These are phyloP conservation scores for Silene vulgaris DNA, from an alignment of 179 eudicot species.

Conservation along the genomic window DNA sequence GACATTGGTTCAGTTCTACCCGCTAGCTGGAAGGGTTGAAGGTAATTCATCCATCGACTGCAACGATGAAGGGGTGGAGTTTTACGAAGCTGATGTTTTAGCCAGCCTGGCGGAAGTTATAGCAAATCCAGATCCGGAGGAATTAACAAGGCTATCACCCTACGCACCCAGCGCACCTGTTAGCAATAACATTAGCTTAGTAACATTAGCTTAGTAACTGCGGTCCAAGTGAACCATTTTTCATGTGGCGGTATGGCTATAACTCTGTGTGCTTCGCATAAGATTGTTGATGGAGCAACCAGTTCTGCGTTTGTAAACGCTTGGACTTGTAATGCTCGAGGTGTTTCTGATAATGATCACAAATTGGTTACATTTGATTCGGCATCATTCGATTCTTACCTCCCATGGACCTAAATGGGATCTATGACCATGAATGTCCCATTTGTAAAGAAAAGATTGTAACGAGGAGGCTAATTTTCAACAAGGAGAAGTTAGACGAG, in stretches of 20 bases:
- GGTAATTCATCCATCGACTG: constrained; percentile 26
- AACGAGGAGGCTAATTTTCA: constrained; percentile 17
- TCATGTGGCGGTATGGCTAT: constrained; percentile 22
- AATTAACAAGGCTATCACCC: constrained; percentile 6
- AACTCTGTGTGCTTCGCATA: constrained; percentile 11
- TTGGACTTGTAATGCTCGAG: constrained; percentile 6
- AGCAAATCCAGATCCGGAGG: background rate
- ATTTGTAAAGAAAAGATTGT: constrained; percentile 15
- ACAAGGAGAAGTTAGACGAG: background rate
- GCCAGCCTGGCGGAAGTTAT: background rate
- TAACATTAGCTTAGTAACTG: constrained; percentile 6
- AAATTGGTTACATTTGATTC: background rate
- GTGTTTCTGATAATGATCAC: background rate
- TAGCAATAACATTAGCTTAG: background rate
- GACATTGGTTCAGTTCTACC: constrained; percentile 39
- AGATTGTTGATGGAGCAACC: constrained; percentile 16
- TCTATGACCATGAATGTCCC: background rate
- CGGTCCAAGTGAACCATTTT: constrained; percentile 25
- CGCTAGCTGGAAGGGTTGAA: constrained; percentile 36
- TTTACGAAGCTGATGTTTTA: too few relatives aligned
- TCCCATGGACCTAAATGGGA: background rate
- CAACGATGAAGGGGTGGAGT: constrained; percentile 31
- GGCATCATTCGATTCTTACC: background rate
- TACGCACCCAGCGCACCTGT: background rate
- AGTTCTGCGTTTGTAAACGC: background rate